These are phyloP conservation scores for Echria macrotheca DNA, from an alignment of 495 filamentous ascomycete genomes.

Conservation along the genomic window DNA sequence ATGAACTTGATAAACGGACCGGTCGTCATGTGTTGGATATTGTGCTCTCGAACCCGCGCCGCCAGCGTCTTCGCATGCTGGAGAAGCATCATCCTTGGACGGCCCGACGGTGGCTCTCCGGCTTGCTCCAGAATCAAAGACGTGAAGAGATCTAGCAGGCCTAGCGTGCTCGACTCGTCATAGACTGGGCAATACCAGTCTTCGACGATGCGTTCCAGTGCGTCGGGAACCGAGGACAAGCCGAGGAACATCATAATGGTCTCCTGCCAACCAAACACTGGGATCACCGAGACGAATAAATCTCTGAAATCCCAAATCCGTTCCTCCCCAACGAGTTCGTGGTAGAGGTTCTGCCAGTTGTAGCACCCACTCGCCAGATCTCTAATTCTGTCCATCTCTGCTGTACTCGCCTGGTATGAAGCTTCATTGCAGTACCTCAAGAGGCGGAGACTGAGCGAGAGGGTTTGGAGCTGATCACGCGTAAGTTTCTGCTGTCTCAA, in stretches of 20 bases:
- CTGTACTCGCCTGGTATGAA: neutral
- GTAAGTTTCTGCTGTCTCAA: no score
- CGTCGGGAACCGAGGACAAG: neutral
- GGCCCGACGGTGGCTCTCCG: neutral
- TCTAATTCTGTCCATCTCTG: neutral
- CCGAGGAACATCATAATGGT: slow-evolving; percentile 6
- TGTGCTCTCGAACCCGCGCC: slow-evolving; percentile 2
- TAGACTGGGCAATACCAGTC: slow-evolving; percentile 13
- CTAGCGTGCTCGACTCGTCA: slow-evolving; percentile 15
- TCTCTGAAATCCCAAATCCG: slow-evolving; percentile 22
- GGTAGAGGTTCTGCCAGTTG: slow-evolving; percentile 15
- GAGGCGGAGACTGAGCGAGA: no score
- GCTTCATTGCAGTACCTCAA: no score
- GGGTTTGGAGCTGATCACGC: no score
- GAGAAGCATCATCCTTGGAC: slow-evolving; percentile 5
- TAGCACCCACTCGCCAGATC: neutral
- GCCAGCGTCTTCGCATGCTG: slow-evolving; percentile 6
- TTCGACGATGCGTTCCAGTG: slow-evolving; percentile 6
- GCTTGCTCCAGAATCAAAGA: slow-evolving; percentile 13
- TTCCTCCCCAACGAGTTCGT: slow-evolving; percentile 5
- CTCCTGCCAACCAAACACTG: slow-evolving; percentile 13
- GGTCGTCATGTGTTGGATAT: slow-evolving; percentile 15
- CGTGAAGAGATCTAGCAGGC: slow-evolving; percentile 20
- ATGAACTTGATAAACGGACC: slow-evolving; percentile 22
- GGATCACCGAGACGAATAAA: slow-evolving; percentile 9